A percentile compares a stretch with the other conserved stretches of the same genome.
Evolutionary conservation across 257 asterid genomes (phyloP).

Genomic region (Nicotiana noctiflora): DNA sequence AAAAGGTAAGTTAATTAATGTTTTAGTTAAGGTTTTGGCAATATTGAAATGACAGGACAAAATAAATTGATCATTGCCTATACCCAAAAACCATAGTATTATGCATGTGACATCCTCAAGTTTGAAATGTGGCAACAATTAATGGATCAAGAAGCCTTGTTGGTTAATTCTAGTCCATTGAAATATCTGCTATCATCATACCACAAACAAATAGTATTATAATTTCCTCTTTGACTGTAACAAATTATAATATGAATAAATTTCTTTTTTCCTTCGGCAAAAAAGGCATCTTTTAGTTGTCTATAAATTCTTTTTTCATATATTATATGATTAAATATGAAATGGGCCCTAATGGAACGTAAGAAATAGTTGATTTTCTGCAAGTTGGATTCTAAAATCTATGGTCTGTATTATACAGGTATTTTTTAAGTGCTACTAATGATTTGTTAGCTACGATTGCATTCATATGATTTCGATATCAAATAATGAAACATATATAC

Average conservation of each 20-base stretch:
- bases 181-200: background rate
- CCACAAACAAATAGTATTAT: background rate
- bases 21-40: background rate
- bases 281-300: slow-evolving; percentile 9
- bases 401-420: background rate
- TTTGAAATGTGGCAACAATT: background rate
- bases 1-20: background rate
- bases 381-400: background rate
- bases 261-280: background rate
- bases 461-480: background rate
- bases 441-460: background rate
- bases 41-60: background rate
- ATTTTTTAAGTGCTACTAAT: background rate
- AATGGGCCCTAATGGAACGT: background rate
- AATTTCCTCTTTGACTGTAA: background rate
- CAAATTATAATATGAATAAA: background rate
- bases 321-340: background rate
- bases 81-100: background rate
- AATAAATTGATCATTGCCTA: background rate
- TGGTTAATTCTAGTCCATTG: slow-evolving; percentile 10
- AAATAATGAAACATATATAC: too few relatives aligned
- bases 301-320: background rate
- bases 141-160: slow-evolving; percentile 3
- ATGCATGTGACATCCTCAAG: background rate
- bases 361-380: background rate